A percentile compares a stretch with the other conserved stretches of the same genome.
phyloP scores from a whole-genome alignment of 768 basidiomycete genomes.

The Phylloporus scabripes region DNA sequence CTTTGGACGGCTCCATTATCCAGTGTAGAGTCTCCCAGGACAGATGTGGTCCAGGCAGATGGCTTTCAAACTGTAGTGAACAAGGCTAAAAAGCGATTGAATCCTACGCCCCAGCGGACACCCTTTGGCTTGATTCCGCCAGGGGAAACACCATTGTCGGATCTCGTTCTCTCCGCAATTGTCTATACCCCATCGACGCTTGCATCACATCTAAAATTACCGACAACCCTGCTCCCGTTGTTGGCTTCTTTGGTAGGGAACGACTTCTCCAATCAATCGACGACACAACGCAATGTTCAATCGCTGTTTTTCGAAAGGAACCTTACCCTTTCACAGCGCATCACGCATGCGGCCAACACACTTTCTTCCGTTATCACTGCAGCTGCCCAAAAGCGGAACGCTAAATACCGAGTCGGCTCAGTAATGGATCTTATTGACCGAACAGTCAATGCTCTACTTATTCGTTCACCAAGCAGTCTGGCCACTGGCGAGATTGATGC shows the following conservation, averaged over 20 bases:
- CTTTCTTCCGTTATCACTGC: slow-evolving; percentile 51
- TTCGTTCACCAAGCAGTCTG: slow-evolving; percentile 42
- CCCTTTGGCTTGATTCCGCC: slow-evolving; percentile 50
- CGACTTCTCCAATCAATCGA: slow-evolving; percentile 59
- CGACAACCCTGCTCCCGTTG: slow-evolving; percentile 67
- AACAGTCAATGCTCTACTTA: slow-evolving; percentile 55
- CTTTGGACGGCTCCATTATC: slow-evolving; percentile 45
- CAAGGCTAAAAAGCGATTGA: slow-evolving; percentile 47
- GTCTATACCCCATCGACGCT: slow-evolving; percentile 58
- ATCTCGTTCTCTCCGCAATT: slow-evolving; percentile 47
- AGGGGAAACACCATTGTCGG: slow-evolving; percentile 27
- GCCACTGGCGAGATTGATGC: slow-evolving; percentile 58
- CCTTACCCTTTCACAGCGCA: slow-evolving; percentile 55
- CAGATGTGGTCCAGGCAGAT: slow-evolving; percentile 36
- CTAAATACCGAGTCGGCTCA: slow-evolving; percentile 53
- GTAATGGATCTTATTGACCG: slow-evolving; percentile 76
- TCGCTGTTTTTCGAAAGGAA: slow-evolving; percentile 63
- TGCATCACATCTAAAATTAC: slow-evolving; percentile 61
- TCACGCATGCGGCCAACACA: slow-evolving; percentile 56
- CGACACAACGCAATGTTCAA: slow-evolving; percentile 47
- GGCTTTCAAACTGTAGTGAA: slow-evolving; percentile 57
- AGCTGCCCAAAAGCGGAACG: slow-evolving; percentile 42
- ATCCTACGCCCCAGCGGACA: slow-evolving; percentile 17
- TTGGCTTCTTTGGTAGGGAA: slow-evolving; percentile 77
- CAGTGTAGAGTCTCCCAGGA: slow-evolving; percentile 17